phyloP scores from a whole-genome alignment of 179 eudicot genomes.

The Pouteria campechiana region DNA sequence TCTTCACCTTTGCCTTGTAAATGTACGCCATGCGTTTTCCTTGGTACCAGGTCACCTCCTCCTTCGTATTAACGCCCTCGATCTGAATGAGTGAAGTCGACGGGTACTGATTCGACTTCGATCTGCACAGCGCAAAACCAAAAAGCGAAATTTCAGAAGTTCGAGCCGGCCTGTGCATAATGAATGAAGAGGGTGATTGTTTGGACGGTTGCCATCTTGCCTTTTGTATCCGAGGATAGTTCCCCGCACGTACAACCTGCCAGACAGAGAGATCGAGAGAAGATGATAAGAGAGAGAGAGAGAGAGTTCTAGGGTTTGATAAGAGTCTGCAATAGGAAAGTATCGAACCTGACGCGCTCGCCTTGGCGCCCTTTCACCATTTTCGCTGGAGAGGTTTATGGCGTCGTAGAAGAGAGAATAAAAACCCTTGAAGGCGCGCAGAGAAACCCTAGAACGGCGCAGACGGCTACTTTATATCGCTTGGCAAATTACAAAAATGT shows the following conservation, averaged over 20 bases:
- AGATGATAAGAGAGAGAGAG: not conserved
- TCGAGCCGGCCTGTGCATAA: no score
- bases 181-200: no score
- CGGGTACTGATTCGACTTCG: slow-evolving; percentile 58
- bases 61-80: slow-evolving; percentile 83
- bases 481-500: no score
- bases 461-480: no score
- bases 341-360: slow-evolving; percentile 33
- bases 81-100: slow-evolving; percentile 65
- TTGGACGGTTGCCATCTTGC: slow-evolving; percentile 4
- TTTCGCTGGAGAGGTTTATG: slow-evolving; percentile 12
- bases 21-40: slow-evolving; percentile 80
- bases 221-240: slow-evolving; percentile 49
- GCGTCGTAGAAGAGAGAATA: no score
- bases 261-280: no score
- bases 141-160: no score
- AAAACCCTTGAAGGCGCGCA: no score
- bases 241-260: slow-evolving; percentile 38
- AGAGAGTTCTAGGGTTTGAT: not conserved
- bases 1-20: slow-evolving; percentile 75
- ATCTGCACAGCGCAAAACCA: slow-evolving; percentile 13
- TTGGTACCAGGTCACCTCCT: slow-evolving; percentile 76
- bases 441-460: no score
- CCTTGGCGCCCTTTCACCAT: slow-evolving; percentile 60
- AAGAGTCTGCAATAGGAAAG: not conserved